Conservation (phyloP, 345 rosid genomes). For the Salix udensis region DNA sequence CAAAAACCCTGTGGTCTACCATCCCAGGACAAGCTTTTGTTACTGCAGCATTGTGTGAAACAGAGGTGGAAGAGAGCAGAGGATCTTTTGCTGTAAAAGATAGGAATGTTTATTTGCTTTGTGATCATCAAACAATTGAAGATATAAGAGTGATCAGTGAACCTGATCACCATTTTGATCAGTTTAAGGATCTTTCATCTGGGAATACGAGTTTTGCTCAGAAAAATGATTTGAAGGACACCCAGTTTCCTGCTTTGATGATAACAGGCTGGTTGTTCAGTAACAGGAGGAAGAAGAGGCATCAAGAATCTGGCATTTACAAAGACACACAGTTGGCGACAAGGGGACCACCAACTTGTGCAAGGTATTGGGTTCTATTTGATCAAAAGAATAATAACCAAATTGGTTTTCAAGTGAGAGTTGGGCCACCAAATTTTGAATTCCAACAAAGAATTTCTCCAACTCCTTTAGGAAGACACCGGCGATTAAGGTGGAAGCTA, state of each 20-base stretch:
- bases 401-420: slow-evolving; percentile 45
- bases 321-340: slow-evolving; percentile 9
- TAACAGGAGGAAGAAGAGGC: slow-evolving; percentile 22
- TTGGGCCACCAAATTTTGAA: slow-evolving; percentile 36
- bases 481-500: slow-evolving; percentile 30
- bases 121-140: slow-evolving; percentile 50
- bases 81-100: slow-evolving; percentile 57
- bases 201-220: slow-evolving; percentile 19
- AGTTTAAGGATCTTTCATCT: slow-evolving; percentile 6
- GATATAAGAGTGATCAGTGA: slow-evolving; percentile 36
- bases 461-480: slow-evolving; percentile 14
- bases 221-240: slow-evolving; percentile 15
- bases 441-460: slow-evolving; percentile 16
- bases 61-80: slow-evolving; percentile 68
- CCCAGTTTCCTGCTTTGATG: slow-evolving; percentile 36
- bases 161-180: slow-evolving; percentile 12
- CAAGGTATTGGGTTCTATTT: slow-evolving; percentile 52
- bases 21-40: slow-evolving; percentile 54
- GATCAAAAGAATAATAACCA: slow-evolving; percentile 44
- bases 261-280: slow-evolving; percentile 47
- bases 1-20: slow-evolving; percentile 54
- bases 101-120: slow-evolving; percentile 30
- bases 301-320: slow-evolving; percentile 13
- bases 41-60: slow-evolving; percentile 53
- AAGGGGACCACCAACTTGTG: slow-evolving; percentile 21